Evolutionary conservation across 75 land plant genomes (phyloP).

Genomic region (Gnetum montanum): DNA sequence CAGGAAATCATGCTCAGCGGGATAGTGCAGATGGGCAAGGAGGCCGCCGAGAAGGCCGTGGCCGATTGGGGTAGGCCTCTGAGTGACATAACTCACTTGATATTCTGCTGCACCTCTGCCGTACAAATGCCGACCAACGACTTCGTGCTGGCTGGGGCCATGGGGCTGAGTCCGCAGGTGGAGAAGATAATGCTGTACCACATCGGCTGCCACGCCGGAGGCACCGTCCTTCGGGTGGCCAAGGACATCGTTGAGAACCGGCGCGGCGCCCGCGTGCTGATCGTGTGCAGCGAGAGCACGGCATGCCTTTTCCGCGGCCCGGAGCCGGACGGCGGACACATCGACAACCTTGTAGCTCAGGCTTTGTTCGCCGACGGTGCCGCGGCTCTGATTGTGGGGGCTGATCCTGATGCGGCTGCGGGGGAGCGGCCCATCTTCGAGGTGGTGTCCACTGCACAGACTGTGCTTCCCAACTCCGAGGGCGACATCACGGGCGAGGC

Average conservation of each 20-base stretch:
- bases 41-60: too few species aligned
- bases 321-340: slow-evolving; percentile 18
- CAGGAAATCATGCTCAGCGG: too few species aligned
- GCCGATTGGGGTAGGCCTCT: too few species aligned
- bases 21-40: too few species aligned
- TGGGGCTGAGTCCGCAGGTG: too few species aligned
- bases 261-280: slow-evolving; percentile 37
- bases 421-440: slow-evolving; percentile 17
- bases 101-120: too few species aligned
- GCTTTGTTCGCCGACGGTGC: slow-evolving; percentile 21
- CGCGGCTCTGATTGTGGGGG: slow-evolving; percentile 30
- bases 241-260: slow-evolving; percentile 29
- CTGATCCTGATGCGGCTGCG: slow-evolving; percentile 21
- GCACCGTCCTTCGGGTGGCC: too few species aligned
- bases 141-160: too few species aligned
- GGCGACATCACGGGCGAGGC: slow-evolving; percentile 19
- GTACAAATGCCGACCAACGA: too few species aligned
- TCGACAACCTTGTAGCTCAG: slow-evolving; percentile 34
- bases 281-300: slow-evolving; percentile 41
- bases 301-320: slow-evolving; percentile 39
- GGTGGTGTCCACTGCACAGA: slow-evolving; percentile 9
- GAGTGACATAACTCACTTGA: too few species aligned
- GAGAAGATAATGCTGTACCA: too few species aligned
- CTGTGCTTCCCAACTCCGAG: slow-evolving; percentile 16
- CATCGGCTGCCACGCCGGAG: too few species aligned